Conservation (phyloP, 768 basidiomycete genomes). For the Tulasnella calospora region DNA sequence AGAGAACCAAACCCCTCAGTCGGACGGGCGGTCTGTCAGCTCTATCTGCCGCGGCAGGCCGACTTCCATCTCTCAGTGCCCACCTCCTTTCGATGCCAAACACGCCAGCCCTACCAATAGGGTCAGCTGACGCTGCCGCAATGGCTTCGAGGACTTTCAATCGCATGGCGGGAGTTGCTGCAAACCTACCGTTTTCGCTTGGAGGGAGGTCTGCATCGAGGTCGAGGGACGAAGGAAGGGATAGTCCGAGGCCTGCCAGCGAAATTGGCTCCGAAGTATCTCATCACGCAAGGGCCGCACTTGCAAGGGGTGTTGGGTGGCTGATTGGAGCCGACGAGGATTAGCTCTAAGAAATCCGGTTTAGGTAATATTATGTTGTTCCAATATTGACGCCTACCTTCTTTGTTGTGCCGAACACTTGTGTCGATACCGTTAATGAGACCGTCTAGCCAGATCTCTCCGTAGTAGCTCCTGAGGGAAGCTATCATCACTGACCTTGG, state of each 20-base stretch:
- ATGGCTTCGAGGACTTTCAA: conserved; percentile 75
- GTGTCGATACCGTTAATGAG: too few species aligned
- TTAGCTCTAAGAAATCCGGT: not conserved
- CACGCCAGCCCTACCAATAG: conserved; percentile 14
- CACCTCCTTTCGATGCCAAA: conserved; percentile 6
- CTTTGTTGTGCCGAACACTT: too few species aligned
- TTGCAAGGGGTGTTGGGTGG: conserved; percentile 94
- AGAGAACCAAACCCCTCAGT: conserved; percentile 32
- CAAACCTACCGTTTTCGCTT: conserved; percentile 52
- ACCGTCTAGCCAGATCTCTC: too few species aligned
- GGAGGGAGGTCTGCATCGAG: conserved; percentile 37
- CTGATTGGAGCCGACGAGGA: conserved; percentile 74
- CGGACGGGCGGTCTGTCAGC: not conserved
- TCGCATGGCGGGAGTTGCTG: conserved; percentile 42
- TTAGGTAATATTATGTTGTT: not conserved
- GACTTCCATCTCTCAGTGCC: conserved; percentile 17
- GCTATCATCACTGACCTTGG: too few species aligned
- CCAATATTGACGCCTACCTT: not conserved
- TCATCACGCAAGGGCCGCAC: conserved; percentile 65
- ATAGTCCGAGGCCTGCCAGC: conserved; percentile 37
- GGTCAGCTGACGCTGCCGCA: conserved; percentile 58
- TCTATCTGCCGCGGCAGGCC: conserved; percentile 19
- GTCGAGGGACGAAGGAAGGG: conserved; percentile 35
- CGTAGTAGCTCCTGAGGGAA: too few species aligned
- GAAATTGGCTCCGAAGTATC: conserved; percentile 52